Conservation (phyloP, 176 grass and related monocot species). For the Oryza glumipatula region DNA sequence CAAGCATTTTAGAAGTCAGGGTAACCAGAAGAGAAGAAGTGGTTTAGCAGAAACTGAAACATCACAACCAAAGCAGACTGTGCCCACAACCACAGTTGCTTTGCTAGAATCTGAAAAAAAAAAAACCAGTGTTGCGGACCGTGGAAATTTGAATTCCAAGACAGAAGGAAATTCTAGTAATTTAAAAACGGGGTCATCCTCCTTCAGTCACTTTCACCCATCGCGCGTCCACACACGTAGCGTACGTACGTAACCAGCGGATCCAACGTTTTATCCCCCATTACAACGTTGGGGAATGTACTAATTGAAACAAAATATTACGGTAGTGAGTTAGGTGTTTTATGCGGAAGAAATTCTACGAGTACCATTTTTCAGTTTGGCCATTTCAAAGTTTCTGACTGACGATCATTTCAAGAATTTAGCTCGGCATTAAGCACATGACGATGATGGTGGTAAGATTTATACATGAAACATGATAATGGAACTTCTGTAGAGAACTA, state of each 20-base stretch:
- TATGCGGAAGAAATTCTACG: not conserved
- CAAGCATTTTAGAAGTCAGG: not conserved
- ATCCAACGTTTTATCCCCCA: too few species aligned
- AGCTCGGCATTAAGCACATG: not conserved
- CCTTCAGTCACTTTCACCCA: too few species aligned
- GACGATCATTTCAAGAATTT: not conserved
- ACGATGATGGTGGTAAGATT: not conserved
- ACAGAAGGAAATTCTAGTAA: not conserved
- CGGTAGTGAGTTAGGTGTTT: not conserved
- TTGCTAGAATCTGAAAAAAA: slow-evolving; percentile 25
- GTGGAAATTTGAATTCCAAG: not conserved
- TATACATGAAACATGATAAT: not conserved
- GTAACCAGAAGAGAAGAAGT: not conserved
- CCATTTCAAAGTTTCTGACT: not conserved
- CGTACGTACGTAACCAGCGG: too few species aligned
- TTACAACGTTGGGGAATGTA: too few species aligned
- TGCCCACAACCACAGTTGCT: not conserved
- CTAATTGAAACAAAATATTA: not conserved
- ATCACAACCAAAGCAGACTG: slow-evolving; percentile 1
- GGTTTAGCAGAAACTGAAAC: slow-evolving; percentile 2
- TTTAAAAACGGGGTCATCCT: too few species aligned
- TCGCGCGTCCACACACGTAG: too few species aligned
- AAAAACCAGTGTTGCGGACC: not conserved
- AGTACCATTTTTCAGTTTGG: not conserved
- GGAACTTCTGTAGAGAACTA: not conserved